Conservation (phyloP, 306 rosid genomes). For the Abrus pulchellus region DNA sequence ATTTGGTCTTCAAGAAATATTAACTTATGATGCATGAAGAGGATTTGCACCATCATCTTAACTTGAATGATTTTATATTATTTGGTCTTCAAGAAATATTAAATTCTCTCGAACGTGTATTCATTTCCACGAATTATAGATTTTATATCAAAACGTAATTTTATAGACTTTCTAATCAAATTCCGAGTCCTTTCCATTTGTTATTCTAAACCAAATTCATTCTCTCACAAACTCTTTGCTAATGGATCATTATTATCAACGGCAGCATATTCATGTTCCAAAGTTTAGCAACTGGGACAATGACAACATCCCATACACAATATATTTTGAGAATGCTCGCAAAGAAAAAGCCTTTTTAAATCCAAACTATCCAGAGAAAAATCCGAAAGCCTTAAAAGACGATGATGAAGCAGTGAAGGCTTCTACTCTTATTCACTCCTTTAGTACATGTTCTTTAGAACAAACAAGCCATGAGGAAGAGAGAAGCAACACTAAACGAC, state of each 20-base stretch:
- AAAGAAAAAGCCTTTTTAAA: neutral
- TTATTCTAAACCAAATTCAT: neutral
- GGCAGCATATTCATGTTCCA: constrained; percentile 37
- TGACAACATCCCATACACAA: constrained; percentile 21
- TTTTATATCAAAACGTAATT: neutral
- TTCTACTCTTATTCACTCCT: neutral
- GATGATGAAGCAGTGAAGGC: constrained; percentile 36
- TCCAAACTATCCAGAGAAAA: constrained; percentile 23
- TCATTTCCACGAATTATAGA: too few species aligned
- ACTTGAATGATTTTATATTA: neutral
- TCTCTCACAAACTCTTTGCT: neutral
- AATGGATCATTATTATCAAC: neutral
- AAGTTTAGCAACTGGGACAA: constrained; percentile 38
- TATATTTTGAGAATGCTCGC: constrained; percentile 38
- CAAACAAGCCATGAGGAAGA: neutral
- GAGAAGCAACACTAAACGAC: neutral
- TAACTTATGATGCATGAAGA: too few species aligned
- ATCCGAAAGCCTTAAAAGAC: neutral
- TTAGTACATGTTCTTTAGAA: constrained; percentile 1
- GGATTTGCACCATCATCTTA: too few species aligned
- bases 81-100: neutral
- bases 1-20: too few species aligned
- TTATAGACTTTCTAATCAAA: neutral
- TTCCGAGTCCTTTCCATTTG: neutral
- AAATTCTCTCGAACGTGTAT: too few species aligned